Conservation (phyloP, 2,329 filamentous ascomycete genomes). For the Aureobasidium uvarum region DNA sequence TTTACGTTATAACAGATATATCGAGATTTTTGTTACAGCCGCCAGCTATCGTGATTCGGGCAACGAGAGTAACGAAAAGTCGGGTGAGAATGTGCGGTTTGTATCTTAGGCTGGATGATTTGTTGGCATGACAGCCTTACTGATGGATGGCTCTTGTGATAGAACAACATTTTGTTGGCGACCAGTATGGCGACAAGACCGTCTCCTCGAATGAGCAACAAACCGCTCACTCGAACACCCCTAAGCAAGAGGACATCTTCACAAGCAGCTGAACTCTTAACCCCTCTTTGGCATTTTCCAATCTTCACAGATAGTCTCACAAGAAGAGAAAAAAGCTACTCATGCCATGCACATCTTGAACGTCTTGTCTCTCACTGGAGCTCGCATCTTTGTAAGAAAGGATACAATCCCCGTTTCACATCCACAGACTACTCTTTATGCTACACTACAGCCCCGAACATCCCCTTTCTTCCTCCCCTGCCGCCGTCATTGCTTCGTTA, state of each 20-base stretch:
- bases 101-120: too few relatives aligned
- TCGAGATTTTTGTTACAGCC: too few relatives aligned
- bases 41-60: too few relatives aligned
- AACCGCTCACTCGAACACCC: not conserved
- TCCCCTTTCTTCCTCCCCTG: not conserved
- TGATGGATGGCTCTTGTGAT: too few relatives aligned
- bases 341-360: not conserved
- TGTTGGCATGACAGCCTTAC: too few relatives aligned
- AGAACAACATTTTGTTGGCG: too few relatives aligned
- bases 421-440: not conserved
- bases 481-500: constrained; percentile 12
- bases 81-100: too few relatives aligned
- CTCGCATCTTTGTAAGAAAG: not conserved
- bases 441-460: not conserved
- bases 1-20: too few relatives aligned
- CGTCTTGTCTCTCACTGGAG: not conserved
- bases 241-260: not conserved
- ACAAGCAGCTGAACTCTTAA: not conserved
- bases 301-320: not conserved
- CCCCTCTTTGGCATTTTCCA: not conserved
- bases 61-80: too few relatives aligned
- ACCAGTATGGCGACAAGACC: not conserved
- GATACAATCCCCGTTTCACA: not conserved
- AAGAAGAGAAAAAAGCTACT: not conserved
- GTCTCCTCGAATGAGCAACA: not conserved